phyloP scores from a whole-genome alignment of 2,329 filamentous ascomycete species.

The Paecilomyces sp. region DNA sequence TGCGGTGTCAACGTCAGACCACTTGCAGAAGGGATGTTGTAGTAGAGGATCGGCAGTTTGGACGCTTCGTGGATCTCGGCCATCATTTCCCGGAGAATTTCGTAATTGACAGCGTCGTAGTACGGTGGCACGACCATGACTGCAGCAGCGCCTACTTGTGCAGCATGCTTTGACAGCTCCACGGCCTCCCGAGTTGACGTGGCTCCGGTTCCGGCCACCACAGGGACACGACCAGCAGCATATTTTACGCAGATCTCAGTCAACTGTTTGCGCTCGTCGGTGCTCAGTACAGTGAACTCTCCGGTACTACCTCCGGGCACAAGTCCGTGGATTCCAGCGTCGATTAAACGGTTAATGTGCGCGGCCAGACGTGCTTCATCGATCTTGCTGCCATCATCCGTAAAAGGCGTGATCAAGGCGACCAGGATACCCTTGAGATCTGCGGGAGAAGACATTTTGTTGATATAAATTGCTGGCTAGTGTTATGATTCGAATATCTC shows the following conservation, averaged over 20 bases:
- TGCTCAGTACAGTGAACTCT: constrained; percentile 41
- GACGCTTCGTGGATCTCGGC: constrained; percentile 34
- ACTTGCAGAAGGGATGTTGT: constrained; percentile 45
- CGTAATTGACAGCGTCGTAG: constrained; percentile 39
- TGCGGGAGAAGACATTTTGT: background rate
- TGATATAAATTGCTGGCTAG: background rate
- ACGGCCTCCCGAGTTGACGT: constrained; percentile 35
- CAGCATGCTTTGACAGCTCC: constrained; percentile 36
- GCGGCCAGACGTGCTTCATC: constrained; percentile 32
- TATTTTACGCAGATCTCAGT: constrained; percentile 13
- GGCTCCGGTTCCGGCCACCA: constrained; percentile 24
- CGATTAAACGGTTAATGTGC: constrained; percentile 42
- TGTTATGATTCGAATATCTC: background rate
- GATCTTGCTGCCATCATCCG: constrained; percentile 34
- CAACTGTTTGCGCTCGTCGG: constrained; percentile 41
- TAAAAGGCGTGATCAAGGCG: constrained; percentile 44
- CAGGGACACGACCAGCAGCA: background rate
- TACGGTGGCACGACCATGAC: constrained; percentile 46
- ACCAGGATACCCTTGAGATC: constrained; percentile 37
- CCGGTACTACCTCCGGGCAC: constrained; percentile 46
- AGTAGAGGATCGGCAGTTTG: constrained; percentile 42
- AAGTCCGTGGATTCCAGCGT: constrained; percentile 42
- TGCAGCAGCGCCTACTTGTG: constrained; percentile 32
- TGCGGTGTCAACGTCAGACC: constrained; percentile 36
- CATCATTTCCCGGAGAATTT: constrained; percentile 34